Percentiles rank a stretch among this genome's conserved stretches.
Conservation (phyloP, 2,329 filamentous ascomycete genomes). For the Ceratocystis cacaofunesta region DNA sequence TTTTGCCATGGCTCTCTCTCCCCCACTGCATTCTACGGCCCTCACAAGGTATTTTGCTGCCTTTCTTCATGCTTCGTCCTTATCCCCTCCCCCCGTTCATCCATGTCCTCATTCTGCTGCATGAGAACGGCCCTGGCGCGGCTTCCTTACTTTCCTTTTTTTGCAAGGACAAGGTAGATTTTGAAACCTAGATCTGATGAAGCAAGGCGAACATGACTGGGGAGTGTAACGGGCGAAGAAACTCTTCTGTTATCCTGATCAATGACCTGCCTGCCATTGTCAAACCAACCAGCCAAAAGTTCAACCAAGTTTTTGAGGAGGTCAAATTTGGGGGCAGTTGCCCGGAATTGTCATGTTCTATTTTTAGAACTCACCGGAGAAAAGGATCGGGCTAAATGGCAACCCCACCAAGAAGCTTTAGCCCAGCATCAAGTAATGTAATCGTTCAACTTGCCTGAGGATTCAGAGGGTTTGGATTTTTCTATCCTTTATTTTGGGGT, state of each 20-base stretch:
- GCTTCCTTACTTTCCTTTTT: slow-evolving; percentile 1
- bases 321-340: neutral
- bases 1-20: neutral
- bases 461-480: neutral
- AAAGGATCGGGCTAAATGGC: neutral
- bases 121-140: neutral
- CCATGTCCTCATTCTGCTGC: neutral
- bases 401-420: neutral
- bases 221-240: neutral
- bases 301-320: too few species aligned
- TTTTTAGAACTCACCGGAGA: neutral
- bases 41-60: neutral
- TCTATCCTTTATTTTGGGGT: neutral
- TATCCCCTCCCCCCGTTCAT: neutral
- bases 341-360: neutral
- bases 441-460: neutral
- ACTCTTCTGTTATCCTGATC: neutral
- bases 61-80: neutral
- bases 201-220: neutral
- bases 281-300: neutral
- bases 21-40: neutral
- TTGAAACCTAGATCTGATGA: neutral
- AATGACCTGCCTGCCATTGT: neutral
- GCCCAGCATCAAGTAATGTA: neutral
- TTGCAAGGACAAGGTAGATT: neutral